phyloP scores from a whole-genome alignment of 2,329 filamentous ascomycete genomes.

The Aspergillus niger region DNA sequence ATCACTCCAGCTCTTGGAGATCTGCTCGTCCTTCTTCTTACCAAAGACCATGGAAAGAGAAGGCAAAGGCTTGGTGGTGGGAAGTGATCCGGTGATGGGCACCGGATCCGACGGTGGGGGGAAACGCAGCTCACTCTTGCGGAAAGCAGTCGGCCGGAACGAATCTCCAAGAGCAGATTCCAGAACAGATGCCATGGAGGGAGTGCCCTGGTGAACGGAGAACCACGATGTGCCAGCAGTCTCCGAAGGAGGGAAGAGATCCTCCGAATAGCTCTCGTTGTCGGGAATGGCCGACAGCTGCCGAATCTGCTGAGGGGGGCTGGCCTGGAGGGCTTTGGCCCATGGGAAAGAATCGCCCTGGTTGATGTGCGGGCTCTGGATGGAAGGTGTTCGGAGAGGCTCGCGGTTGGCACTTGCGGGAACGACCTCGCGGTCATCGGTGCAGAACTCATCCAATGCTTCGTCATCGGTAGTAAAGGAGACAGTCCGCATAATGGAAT shows the following conservation, averaged over 20 bases:
- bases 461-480: constrained; percentile 96
- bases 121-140: constrained; percentile 43
- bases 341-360: constrained; percentile 83
- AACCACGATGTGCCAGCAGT: constrained; percentile 70
- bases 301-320: constrained; percentile 68
- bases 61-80: constrained; percentile 61
- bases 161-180: constrained; percentile 81
- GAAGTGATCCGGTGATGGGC: constrained; percentile 77
- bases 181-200: constrained; percentile 79
- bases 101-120: constrained; percentile 62
- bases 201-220: constrained; percentile 72
- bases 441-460: constrained; percentile 88
- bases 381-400: constrained; percentile 90
- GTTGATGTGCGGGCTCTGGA: constrained; percentile 82
- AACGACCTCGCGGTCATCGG: constrained; percentile 72
- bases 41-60: constrained; percentile 81
- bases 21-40: constrained; percentile 67
- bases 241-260: constrained; percentile 80
- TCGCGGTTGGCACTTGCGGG: constrained; percentile 85
- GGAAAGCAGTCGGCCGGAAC: constrained; percentile 70
- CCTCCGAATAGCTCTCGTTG: constrained; percentile 76
- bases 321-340: constrained; percentile 84
- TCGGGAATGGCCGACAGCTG: constrained; percentile 85
- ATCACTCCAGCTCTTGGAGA: constrained; percentile 99
- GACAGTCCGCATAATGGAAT: constrained; percentile 75